Evolutionary conservation across 2,329 filamentous ascomycete genomes (phyloP), one percentile per base, ranked within the genome.

Genomic region (Alternaria atra): DNA sequence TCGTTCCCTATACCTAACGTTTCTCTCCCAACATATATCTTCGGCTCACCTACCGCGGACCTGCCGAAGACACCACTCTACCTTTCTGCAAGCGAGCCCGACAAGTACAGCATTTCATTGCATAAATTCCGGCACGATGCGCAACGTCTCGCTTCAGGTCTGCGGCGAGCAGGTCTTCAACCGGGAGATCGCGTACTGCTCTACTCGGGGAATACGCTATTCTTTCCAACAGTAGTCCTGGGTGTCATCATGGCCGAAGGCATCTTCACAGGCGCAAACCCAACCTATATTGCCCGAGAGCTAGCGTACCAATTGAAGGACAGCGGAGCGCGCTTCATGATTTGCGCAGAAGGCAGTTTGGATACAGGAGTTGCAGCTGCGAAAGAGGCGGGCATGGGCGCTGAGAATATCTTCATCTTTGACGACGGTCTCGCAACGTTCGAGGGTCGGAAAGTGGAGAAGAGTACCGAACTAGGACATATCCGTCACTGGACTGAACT

Each of bases 171-270:
- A 15, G 92, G 91, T 1, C 79, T 94, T 17, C 80, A 87, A 63
- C 80, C 82, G 0, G 75, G 91, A 10, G 91, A 93, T 67, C 87
- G 91, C 2, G 87, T 94, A 5, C 80, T 94, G 47, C 80, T 94
- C 20, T 94, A 90, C 78, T 89, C 90, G 0, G 86, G 88, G 23
- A 94, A 94, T 77, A 89, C 86, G 66, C 77, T 94, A 13, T 92
- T 90, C 80, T 92, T 90, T 73, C 90, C 91, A 0, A 82, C 87
- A 0, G 81, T 91, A 1, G 87, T 94, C 55, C 83, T 93, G 77
- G 91, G 91, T 15, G 83, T 91, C 20, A 83, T 93, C 52, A 93
- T 93, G 87, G 90, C 91, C 0, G 91, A 91, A 4, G 91, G 90
- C 2, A 81, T 94, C 55, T 94, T 94, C 80, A 91, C 89, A 0